phyloP scores from a whole-genome alignment of 495 filamentous ascomycete species.

The Jackrogersella minutella region DNA sequence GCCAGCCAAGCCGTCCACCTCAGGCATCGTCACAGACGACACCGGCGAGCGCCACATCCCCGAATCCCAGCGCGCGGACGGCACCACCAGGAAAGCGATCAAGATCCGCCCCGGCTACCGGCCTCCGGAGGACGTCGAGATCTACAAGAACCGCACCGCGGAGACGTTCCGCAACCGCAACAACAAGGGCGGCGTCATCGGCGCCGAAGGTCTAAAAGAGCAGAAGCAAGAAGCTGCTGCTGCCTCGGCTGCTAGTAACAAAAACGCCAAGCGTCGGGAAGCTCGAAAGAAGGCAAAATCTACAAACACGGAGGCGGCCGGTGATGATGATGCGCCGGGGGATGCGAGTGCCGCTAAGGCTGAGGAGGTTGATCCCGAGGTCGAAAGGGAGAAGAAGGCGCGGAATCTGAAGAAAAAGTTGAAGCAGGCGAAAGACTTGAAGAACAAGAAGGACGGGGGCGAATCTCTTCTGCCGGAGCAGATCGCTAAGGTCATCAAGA shows the following conservation, averaged over 20 bases:
- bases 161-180: slow-evolving; percentile 85
- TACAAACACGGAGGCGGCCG: slow-evolving; percentile 1
- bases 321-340: slow-evolving; percentile 47
- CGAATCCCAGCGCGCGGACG: slow-evolving; percentile 84
- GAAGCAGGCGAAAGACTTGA: slow-evolving; percentile 87
- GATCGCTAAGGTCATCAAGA: slow-evolving; percentile 96
- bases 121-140: slow-evolving; percentile 94
- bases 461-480: slow-evolving; percentile 88
- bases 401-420: slow-evolving; percentile 96
- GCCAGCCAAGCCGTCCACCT: slow-evolving; percentile 59
- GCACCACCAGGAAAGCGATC: slow-evolving; percentile 88
- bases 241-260: slow-evolving; percentile 68
- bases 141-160: slow-evolving; percentile 93
- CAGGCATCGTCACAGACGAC: slow-evolving; percentile 79
- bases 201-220: slow-evolving; percentile 72
- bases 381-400: slow-evolving; percentile 89
- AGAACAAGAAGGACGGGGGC: slow-evolving; percentile 89
- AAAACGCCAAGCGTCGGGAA: slow-evolving; percentile 93
- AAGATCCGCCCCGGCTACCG: slow-evolving; percentile 91
- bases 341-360: slow-evolving; percentile 42
- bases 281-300: slow-evolving; percentile 88
- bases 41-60: slow-evolving; percentile 90
- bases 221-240: slow-evolving; percentile 53
- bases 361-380: slow-evolving; percentile 67
- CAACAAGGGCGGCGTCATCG: slow-evolving; percentile 76